These are phyloP conservation scores for Arabidopsis lyrata DNA, from an alignment of 441 rosid genomes.

Conservation along the genomic window DNA sequence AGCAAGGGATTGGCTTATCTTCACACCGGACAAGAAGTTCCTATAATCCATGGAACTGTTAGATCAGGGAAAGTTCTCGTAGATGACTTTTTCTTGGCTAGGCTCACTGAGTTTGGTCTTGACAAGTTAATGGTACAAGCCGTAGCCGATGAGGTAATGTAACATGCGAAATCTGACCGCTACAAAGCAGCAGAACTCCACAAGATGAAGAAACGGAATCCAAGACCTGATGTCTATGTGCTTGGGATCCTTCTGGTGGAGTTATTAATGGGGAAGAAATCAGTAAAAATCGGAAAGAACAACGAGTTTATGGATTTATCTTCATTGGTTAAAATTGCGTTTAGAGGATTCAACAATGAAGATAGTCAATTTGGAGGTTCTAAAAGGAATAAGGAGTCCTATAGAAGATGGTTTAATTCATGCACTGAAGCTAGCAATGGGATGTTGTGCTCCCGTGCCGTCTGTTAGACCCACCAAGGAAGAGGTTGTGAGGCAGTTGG, in stretches of 20 bases:
- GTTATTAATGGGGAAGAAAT: neutral
- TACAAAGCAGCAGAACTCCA: neutral
- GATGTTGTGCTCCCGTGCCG: conserved; percentile 79
- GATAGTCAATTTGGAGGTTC: neutral
- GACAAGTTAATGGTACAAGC: neutral
- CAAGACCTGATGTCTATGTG: neutral
- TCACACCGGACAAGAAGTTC: no score
- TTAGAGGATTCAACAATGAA: neutral
- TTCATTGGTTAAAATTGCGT: no score
- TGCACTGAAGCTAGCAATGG: conserved; percentile 87
- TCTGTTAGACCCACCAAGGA: conserved; percentile 80
- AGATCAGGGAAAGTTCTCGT: no score
- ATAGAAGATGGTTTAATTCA: conserved; percentile 88
- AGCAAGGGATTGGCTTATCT: no score
- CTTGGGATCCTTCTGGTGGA: neutral
- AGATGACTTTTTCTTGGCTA: neutral
- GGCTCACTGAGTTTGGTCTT: neutral
- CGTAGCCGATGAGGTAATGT: neutral
- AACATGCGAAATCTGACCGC: neutral
- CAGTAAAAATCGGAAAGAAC: neutral
- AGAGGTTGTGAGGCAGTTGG: conserved; percentile 85
- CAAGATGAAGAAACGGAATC: neutral
- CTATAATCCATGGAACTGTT: no score
- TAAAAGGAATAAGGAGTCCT: conserved; percentile 64
- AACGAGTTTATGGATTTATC: neutral